Evolutionary conservation across 495 filamentous ascomycete genomes (phyloP).

Genomic region (Geoglossum glabrum): DNA sequence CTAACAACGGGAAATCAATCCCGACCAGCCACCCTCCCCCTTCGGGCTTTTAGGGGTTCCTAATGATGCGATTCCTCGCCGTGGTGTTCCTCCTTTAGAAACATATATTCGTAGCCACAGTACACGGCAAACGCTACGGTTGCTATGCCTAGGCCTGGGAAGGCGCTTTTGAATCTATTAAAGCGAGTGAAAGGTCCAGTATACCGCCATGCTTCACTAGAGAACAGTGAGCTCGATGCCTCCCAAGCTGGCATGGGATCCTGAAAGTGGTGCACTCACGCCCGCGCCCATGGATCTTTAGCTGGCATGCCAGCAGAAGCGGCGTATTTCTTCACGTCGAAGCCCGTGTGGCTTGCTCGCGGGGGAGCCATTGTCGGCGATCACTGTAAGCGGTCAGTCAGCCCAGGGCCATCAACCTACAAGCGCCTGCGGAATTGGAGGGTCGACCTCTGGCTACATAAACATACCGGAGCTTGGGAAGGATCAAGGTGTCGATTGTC

Average conservation of each 20-base stretch:
- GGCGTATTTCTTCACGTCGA: slow-evolving; percentile 55
- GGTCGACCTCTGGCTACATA: slow-evolving; percentile 12
- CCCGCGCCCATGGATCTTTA: slow-evolving; percentile 75
- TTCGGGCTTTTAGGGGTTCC: no score
- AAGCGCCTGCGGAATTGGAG: not conserved
- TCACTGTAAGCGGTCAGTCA: slow-evolving; percentile 4
- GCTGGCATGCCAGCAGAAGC: slow-evolving; percentile 40
- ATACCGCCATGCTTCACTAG: slow-evolving; percentile 88
- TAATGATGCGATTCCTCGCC: not conserved
- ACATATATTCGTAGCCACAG: slow-evolving; percentile 71
- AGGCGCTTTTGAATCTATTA: slow-evolving; percentile 67
- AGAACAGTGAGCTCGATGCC: not conserved
- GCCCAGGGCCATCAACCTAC: not conserved
- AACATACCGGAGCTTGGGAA: no score
- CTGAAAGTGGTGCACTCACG: slow-evolving; percentile 17
- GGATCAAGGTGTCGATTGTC: no score
- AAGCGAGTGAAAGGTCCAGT: slow-evolving; percentile 68
- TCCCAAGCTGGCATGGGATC: slow-evolving; percentile 6
- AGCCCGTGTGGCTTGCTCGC: slow-evolving; percentile 44
- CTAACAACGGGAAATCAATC: no score
- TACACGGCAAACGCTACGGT: slow-evolving; percentile 79
- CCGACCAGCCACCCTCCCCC: no score
- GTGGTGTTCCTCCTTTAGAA: slow-evolving; percentile 52
- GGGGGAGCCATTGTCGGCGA: slow-evolving; percentile 25
- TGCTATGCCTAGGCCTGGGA: slow-evolving; percentile 83